A percentile compares a stretch with the other conserved stretches of the same genome.
Evolutionary conservation across 768 basidiomycete genomes (phyloP).

Genomic region (Cubamyces lactineus): DNA sequence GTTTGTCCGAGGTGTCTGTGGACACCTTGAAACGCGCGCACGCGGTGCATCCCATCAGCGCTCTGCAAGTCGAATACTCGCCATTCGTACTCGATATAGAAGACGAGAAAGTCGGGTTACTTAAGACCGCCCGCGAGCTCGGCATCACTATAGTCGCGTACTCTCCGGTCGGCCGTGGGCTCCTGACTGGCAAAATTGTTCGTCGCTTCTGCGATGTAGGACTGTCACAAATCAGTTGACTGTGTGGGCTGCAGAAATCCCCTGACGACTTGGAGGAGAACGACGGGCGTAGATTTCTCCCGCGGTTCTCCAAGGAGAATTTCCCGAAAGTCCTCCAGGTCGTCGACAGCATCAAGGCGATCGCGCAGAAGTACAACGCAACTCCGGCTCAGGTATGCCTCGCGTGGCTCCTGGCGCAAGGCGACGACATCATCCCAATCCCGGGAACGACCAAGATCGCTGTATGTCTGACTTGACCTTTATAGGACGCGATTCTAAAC

Average conservation of each 20-base stretch:
- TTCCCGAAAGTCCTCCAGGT: slow-evolving; percentile 48
- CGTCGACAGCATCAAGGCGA: slow-evolving; percentile 35
- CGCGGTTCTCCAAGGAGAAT: slow-evolving; percentile 41
- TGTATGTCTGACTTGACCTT: background rate
- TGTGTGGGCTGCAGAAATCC: slow-evolving; percentile 26
- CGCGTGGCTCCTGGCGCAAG: slow-evolving; percentile 37
- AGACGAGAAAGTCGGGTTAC: slow-evolving; percentile 41
- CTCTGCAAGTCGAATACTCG: slow-evolving; percentile 50
- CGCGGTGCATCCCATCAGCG: slow-evolving; percentile 47
- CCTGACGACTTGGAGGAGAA: slow-evolving; percentile 35
- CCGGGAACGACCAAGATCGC: slow-evolving; percentile 13
- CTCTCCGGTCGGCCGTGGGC: slow-evolving; percentile 39
- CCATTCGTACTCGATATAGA: slow-evolving; percentile 51
- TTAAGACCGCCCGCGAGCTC: slow-evolving; percentile 46
- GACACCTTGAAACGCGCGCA: slow-evolving; percentile 31
- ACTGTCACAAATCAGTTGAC: too few species aligned
- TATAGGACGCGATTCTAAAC: too few species aligned
- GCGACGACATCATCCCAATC: slow-evolving; percentile 25
- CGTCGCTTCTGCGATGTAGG: slow-evolving; percentile 33
- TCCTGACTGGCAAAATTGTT: slow-evolving; percentile 36
- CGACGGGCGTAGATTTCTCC: slow-evolving; percentile 33
- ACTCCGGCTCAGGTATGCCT: slow-evolving; percentile 41
- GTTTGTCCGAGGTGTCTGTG: slow-evolving; percentile 36
- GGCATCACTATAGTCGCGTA: slow-evolving; percentile 52
- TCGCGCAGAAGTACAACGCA: slow-evolving; percentile 39